A percentile compares a stretch with the other conserved stretches of the same genome.
Conservation (phyloP, 495 filamentous ascomycete genomes). For the Podospora didyma region DNA sequence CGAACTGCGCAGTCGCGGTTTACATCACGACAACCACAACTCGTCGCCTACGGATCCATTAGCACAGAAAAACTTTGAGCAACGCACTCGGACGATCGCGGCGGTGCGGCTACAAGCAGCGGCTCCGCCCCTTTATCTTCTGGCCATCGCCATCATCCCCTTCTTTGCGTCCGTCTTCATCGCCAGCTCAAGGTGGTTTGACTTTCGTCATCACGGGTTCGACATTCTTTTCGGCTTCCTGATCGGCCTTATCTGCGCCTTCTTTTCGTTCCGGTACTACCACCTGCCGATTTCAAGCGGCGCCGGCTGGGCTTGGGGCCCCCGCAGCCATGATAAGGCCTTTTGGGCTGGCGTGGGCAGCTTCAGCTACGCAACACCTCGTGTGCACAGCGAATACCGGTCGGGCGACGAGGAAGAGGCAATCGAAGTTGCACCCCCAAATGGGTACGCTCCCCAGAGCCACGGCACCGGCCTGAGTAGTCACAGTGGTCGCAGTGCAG, state of each 20-base stretch:
- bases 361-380: slow-evolving; percentile 42
- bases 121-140: slow-evolving; percentile 64
- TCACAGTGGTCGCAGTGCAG: neutral
- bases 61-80: slow-evolving; percentile 32
- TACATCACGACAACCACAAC: slow-evolving; percentile 19
- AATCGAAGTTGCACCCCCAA: neutral
- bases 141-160: slow-evolving; percentile 62
- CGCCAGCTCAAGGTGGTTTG: slow-evolving; percentile 62
- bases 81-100: slow-evolving; percentile 42
- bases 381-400: slow-evolving; percentile 28
- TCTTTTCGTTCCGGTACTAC: slow-evolving; percentile 53
- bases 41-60: slow-evolving; percentile 21
- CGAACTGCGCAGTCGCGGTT: slow-evolving; percentile 21
- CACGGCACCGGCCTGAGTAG: neutral
- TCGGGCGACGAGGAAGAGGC: slow-evolving; percentile 35
- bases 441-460: slow-evolving; percentile 14
- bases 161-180: slow-evolving; percentile 53
- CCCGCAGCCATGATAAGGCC: slow-evolving; percentile 46
- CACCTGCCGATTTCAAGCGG: slow-evolving; percentile 63
- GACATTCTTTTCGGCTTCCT: slow-evolving; percentile 77
- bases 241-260: slow-evolving; percentile 51
- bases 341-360: slow-evolving; percentile 63
- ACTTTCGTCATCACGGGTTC: slow-evolving; percentile 85
- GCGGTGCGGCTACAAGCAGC: slow-evolving; percentile 60
- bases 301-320: slow-evolving; percentile 55